Evolutionary conservation across 805 yeast genomes (phyloP), one percentile per base, ranked within the genome.

Genomic region (Teunomyces pallodes): DNA sequence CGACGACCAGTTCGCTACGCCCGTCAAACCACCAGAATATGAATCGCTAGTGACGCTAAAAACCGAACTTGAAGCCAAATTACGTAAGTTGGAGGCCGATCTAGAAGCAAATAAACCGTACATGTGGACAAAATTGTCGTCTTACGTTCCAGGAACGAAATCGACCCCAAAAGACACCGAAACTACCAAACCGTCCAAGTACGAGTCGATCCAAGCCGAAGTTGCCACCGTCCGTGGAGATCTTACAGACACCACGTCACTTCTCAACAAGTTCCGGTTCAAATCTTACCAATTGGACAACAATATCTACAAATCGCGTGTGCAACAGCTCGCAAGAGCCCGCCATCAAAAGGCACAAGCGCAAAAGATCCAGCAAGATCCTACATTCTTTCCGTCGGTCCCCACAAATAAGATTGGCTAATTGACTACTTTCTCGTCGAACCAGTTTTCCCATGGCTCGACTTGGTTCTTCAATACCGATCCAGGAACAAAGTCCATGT

Each of bases 361-460:
- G n/a, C 52, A 49, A 9, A 49, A 46, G 47, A 44, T 51, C 13
- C 50, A 49, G 28, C 50, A 17, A 46, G 56, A 53, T 36, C 47
- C 45, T 5, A 14, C 44, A 10, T 46, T 54, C 16, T 54, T 54
- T 32, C 57, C 57, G 1, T 16, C 45, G 32, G 57, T 36, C 9
- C 56, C 56, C n/a, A 49, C 51, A 13, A 42, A 38, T 17, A 48
- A 48, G 31, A 35, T 48, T 12, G 52, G 43, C 4, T 43, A 43
- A 29, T 26, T 87, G 26, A 84, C 86, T 10, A 84, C 85, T 55
- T 80, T 76, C 61, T 85, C 91, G 53, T 82, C 85, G 30, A 91
- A 73, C 96, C 96, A 91, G 53, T 83, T 76, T 53, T 77, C 80
- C 90, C 96, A 87, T 14, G 69, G 68, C 4, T 69, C 77, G 32